Percentiles rank a stretch among this genome's conserved stretches.
Evolutionary conservation across 140 eudicot genomes (phyloP).

Genomic region (Anethum foeniculum): DNA sequence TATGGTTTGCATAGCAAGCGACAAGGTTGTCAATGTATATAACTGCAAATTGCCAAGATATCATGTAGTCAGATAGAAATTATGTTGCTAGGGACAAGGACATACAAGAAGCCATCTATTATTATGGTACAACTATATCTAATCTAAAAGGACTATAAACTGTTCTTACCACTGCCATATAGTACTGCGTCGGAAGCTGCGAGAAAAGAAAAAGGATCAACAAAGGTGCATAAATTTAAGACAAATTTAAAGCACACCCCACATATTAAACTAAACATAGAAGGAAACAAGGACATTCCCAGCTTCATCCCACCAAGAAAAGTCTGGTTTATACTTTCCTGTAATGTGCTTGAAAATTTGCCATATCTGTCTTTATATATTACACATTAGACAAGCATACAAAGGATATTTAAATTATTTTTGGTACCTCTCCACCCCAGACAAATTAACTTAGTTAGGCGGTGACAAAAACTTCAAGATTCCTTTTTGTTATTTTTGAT

Average conservation of each 20-base stretch:
- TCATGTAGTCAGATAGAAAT: neutral
- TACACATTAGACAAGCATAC: neutral
- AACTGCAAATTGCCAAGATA: constrained; percentile 34
- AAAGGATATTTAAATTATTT: neutral
- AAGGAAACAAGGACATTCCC: neutral
- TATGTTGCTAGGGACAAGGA: neutral
- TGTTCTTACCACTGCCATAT: constrained; percentile 59
- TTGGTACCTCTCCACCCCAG: neutral
- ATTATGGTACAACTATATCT: neutral
- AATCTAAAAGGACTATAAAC: constrained; percentile 2
- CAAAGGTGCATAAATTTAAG: constrained; percentile 12
- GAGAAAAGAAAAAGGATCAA: constrained; percentile 20
- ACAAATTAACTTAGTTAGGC: neutral
- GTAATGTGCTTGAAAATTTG: neutral
- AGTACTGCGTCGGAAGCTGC: constrained; percentile 84
- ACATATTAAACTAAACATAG: neutral
- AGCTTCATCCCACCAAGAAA: neutral
- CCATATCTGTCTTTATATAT: neutral
- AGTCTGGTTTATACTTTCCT: neutral
- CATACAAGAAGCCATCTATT: neutral
- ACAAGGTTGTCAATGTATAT: constrained; percentile 53
- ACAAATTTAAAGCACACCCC: neutral
- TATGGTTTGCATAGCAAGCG: constrained; percentile 49
- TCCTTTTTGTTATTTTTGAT: neutral
- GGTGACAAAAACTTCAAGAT: neutral